phyloP scores from a whole-genome alignment of 176 grass and related monocot genomes.

The Paspalum vaginatum region DNA sequence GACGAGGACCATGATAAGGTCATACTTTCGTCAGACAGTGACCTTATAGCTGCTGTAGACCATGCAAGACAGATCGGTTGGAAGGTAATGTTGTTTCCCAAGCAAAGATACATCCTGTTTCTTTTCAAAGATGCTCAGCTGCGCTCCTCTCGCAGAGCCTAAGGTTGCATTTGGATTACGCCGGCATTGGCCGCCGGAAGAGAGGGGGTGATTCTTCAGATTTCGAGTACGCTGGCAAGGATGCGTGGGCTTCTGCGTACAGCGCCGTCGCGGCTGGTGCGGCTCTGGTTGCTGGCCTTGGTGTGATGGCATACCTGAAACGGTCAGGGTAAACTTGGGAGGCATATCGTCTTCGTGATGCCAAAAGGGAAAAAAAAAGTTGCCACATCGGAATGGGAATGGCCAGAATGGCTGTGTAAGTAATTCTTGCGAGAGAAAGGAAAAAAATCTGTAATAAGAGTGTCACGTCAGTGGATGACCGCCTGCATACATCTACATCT shows the following conservation, averaged over 20 bases:
- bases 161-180: constrained; percentile 81
- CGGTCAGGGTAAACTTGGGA: constrained; percentile 49
- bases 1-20: constrained; percentile 93
- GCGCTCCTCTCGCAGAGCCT: constrained; percentile 55
- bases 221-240: constrained; percentile 74
- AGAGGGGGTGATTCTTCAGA: constrained; percentile 41
- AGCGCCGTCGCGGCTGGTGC: constrained; percentile 78
- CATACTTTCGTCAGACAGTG: constrained; percentile 82
- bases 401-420: constrained; percentile 33
- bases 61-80: constrained; percentile 89
- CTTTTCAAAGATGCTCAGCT: constrained; percentile 20
- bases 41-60: constrained; percentile 87
- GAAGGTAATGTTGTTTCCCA: constrained; percentile 61
- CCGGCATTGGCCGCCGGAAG: constrained; percentile 58
- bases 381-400: constrained; percentile 1
- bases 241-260: constrained; percentile 83
- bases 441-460: constrained; percentile 46
- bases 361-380: constrained; percentile 2
- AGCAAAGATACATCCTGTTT: constrained; percentile 2
- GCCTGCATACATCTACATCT: constrained; percentile 7
- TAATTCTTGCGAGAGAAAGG: constrained; percentile 44
- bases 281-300: constrained; percentile 81
- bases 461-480: constrained; percentile 28
- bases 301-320: constrained; percentile 94
- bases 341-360: constrained; percentile 21